These are phyloP conservation scores for Dichotomopilus funicola DNA, from an alignment of 2,329 filamentous ascomycete genomes.

Conservation along the genomic window DNA sequence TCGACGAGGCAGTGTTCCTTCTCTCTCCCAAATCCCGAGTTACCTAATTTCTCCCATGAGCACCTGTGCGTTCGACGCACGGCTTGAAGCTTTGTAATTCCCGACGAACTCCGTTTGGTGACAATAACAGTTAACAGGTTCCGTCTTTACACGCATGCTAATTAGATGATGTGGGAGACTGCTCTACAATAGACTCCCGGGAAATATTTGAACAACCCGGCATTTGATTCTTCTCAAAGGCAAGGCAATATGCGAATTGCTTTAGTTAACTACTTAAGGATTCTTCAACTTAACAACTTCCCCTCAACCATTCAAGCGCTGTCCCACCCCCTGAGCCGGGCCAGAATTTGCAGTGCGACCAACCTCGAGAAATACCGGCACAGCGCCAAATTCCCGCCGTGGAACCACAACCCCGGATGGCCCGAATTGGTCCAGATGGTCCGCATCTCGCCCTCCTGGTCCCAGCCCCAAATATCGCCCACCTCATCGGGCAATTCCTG, in stretches of 20 bases:
- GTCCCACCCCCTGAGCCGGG: conserved; percentile 28
- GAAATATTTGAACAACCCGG: no score
- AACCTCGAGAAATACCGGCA: conserved; percentile 54
- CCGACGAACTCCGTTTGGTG: no score
- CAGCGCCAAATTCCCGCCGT: conserved; percentile 57
- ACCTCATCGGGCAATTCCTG: conserved; percentile 52
- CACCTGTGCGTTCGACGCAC: no score
- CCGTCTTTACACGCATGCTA: no score
- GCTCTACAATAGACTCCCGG: no score
- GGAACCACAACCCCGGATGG: conserved; percentile 60
- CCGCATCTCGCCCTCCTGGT: conserved; percentile 49
- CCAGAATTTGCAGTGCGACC: conserved; percentile 48
- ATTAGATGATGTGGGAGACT: no score
- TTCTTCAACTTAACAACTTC: not conserved
- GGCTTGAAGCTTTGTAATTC: no score
- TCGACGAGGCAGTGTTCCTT: no score
- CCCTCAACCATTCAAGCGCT: not conserved
- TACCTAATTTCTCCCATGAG: no score
- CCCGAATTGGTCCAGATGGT: conserved; percentile 54
- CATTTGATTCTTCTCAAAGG: no score
- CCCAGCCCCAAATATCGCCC: conserved; percentile 56
- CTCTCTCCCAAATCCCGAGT: no score
- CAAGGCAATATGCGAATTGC: not conserved
- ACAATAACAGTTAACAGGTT: no score
- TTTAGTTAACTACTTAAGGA: not conserved